A percentile compares a stretch with the other conserved stretches of the same genome.
Conservation (phyloP, 345 rosid species). For the Microcos paniculata region DNA sequence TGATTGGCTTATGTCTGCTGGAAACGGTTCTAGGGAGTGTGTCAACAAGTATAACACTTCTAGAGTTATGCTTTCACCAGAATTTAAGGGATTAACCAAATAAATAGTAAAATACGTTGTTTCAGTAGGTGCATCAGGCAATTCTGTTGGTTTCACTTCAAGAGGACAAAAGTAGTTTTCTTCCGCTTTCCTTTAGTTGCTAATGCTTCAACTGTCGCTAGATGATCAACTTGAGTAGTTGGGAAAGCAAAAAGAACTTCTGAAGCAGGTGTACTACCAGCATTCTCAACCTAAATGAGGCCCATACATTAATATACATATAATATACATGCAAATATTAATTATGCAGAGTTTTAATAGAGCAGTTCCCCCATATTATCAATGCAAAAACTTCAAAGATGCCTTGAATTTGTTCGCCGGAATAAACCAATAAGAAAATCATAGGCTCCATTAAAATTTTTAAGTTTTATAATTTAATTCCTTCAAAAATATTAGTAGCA, state of each 20-base stretch:
- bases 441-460: neutral
- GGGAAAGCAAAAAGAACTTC: slow-evolving; percentile 86
- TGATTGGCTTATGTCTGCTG: slow-evolving; percentile 84
- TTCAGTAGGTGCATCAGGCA: slow-evolving; percentile 74
- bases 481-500: neutral
- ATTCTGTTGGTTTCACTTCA: slow-evolving; percentile 60
- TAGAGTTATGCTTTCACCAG: slow-evolving; percentile 60
- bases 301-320: slow-evolving; percentile 11
- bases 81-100: slow-evolving; percentile 55
- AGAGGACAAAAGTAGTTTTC: slow-evolving; percentile 67
- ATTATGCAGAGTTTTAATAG: neutral
- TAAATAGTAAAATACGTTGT: slow-evolving; percentile 52
- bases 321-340: neutral
- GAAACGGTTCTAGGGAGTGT: slow-evolving; percentile 92
- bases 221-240: slow-evolving; percentile 60
- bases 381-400: neutral
- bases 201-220: slow-evolving; percentile 77
- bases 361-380: neutral
- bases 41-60: slow-evolving; percentile 84
- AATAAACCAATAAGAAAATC: neutral
- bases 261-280: slow-evolving; percentile 57
- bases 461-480: neutral
- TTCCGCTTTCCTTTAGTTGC: slow-evolving; percentile 68
- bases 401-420: neutral
- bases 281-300: slow-evolving; percentile 69